Evolutionary conservation across 805 yeast species (phyloP).

Genomic region (Tetrapisispora fleetii): DNA sequence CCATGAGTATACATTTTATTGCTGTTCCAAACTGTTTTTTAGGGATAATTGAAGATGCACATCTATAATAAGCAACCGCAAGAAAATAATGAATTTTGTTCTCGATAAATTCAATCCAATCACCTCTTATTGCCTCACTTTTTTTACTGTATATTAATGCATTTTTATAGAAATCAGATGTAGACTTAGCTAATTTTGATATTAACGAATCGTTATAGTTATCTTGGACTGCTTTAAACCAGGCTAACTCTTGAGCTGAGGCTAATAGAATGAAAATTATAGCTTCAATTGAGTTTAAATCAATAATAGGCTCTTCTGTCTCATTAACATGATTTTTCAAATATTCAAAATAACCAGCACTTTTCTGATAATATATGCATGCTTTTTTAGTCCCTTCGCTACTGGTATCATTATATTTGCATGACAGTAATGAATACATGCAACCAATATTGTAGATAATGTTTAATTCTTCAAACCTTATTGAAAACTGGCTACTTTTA

Average conservation of each 20-base stretch:
- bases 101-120: constrained; percentile 54
- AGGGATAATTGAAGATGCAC: constrained; percentile 33
- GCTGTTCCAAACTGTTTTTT: constrained; percentile 56
- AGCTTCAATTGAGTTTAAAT: constrained; percentile 39
- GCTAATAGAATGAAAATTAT: constrained; percentile 53
- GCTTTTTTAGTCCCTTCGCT: constrained; percentile 38
- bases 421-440: constrained; percentile 47
- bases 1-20: constrained; percentile 38
- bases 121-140: constrained; percentile 44
- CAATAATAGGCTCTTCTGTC: constrained; percentile 27
- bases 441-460: constrained; percentile 63
- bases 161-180: constrained; percentile 43
- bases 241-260: constrained; percentile 79
- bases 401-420: constrained; percentile 9
- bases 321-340: constrained; percentile 19
- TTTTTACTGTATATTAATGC: constrained; percentile 36
- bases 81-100: constrained; percentile 56
- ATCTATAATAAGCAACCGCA: constrained; percentile 62
- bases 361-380: constrained; percentile 53
- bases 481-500: constrained; percentile 40
- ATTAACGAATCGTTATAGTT: constrained; percentile 47
- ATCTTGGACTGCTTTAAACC: constrained; percentile 53
- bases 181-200: constrained; percentile 56
- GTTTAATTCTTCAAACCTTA: constrained; percentile 52
- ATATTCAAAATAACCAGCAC: constrained; percentile 57